phyloP scores from a whole-genome alignment of 257 asterid genomes.

The Ilex asprella region DNA sequence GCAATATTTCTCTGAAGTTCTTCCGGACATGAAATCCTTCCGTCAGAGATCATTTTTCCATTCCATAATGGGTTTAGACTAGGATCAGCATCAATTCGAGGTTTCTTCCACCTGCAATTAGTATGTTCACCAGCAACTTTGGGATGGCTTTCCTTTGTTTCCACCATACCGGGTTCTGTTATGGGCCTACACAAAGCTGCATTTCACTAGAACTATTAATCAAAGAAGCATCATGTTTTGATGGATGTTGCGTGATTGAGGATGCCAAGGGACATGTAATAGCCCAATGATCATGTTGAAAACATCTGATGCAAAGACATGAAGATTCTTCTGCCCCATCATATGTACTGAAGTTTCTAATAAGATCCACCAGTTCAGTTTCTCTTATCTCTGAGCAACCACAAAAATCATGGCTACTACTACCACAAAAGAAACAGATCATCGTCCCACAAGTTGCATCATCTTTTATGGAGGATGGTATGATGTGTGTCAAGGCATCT shows the following conservation, averaged over 20 bases:
- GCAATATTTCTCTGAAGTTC: conserved; percentile 21
- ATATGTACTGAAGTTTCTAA: conserved; percentile 25
- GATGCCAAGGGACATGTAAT: conserved; percentile 40
- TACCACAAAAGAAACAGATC: conserved; percentile 58
- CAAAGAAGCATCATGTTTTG: conserved; percentile 5
- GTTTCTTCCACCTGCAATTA: conserved; percentile 3
- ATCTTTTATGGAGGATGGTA: conserved; percentile 5
- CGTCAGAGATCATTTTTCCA: conserved; percentile 17
- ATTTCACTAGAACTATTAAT: background rate
- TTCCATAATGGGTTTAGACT: conserved; percentile 9
- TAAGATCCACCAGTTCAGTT: conserved; percentile 41
- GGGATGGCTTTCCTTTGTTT: conserved; percentile 7
- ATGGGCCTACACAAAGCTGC: conserved; percentile 1
- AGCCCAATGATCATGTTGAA: conserved; percentile 63
- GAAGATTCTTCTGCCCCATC: conserved; percentile 28
- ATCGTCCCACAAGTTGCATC: conserved; percentile 9
- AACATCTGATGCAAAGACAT: conserved; percentile 57
- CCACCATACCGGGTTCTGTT: background rate
- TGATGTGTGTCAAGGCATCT: conserved; percentile 52
- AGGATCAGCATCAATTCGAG: background rate
- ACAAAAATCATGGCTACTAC: conserved; percentile 37
- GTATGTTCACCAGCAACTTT: conserved; percentile 6
- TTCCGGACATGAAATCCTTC: conserved; percentile 21
- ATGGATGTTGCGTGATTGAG: conserved; percentile 16
- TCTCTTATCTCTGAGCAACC: conserved; percentile 36